Conservation (phyloP, 2,329 filamentous ascomycete species). For the Metarhizium sp. region DNA sequence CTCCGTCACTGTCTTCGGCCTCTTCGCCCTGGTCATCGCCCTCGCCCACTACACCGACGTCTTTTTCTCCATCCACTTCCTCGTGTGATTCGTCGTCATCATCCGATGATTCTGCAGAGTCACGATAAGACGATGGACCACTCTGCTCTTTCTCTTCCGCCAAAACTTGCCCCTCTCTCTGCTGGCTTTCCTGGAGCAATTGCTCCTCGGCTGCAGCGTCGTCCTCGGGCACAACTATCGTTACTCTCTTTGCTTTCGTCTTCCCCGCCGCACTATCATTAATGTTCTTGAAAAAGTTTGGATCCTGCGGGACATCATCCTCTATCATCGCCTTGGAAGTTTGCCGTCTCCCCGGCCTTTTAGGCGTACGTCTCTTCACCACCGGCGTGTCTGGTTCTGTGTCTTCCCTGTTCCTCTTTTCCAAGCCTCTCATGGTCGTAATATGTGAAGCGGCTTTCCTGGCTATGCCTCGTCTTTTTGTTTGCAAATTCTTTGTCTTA, state of each 20-base stretch:
- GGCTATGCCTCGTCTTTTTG: neutral
- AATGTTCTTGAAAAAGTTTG: neutral
- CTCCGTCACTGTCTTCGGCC: neutral
- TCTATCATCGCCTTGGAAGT: neutral
- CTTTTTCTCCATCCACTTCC: neutral
- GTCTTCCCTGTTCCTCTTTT: neutral
- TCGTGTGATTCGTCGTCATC: neutral
- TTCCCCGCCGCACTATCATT: neutral
- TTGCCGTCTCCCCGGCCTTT: neutral
- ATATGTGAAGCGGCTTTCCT: neutral
- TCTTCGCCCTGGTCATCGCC: neutral
- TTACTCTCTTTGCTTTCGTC: neutral
- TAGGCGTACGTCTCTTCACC: neutral
- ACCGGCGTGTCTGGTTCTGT: neutral
- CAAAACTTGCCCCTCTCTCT: neutral
- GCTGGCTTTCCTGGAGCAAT: neutral
- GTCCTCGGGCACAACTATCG: neutral
- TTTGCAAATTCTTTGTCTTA: neutral
- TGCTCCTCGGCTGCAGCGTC: neutral
- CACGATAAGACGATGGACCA: neutral
- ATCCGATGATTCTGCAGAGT: neutral
- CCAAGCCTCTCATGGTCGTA: neutral
- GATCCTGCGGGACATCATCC: neutral
- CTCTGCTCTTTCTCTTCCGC: neutral
- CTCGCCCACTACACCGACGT: neutral